Evolutionary conservation across 805 yeast genomes (phyloP), one percentile per base, ranked within the genome.

Genomic region (Lachancea nothofagi): DNA sequence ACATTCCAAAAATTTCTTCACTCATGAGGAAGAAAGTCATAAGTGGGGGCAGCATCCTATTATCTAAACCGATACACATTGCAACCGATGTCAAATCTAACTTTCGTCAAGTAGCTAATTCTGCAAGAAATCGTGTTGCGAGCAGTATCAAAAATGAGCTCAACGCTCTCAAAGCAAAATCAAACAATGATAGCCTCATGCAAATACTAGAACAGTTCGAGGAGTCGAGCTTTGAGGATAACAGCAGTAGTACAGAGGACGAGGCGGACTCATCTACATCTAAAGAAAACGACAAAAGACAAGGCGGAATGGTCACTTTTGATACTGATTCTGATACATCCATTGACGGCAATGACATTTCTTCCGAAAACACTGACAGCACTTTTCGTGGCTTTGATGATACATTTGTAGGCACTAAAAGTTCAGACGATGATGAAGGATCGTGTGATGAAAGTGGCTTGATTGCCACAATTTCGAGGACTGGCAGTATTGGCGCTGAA

Each of bases 171-270:
- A 20, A 21, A n/a, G 26, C 34, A 12, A 31, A 31, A 26, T 21
- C 26, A n/a, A 21, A 31, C 26, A 20, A 31, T 19, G 34, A 31
- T 5, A 20, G 26, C n/a, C 18, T 31, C 5, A 7, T 12, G 10
- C 34, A 21, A 20, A 31, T 18, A 12, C 12, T 31, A 26, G 34
- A 31, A 26, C 34, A 31, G 5, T n/a, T 31, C 12, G 34, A n/a
- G n/a, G n/a, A n/a, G n/a, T n/a, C n/a, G n/a, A n/a, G n/a, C n/a
- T n/a, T n/a, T 10, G 12, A 8, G 6, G 31, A 28, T 14, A 13
- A 14, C 12, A 15, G 20, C 13, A 13, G 20, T 12, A 15, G 13
- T 9, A 6, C 18, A 14, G 20, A 15, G 14, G n/a, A 7, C 13
- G 29, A 26, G n/a, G n/a, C 7, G 6, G 29, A 26, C 8, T 26